phyloP scores from a whole-genome alignment of 805 yeast genomes.

The Sugiyamaella mastotermitis region DNA sequence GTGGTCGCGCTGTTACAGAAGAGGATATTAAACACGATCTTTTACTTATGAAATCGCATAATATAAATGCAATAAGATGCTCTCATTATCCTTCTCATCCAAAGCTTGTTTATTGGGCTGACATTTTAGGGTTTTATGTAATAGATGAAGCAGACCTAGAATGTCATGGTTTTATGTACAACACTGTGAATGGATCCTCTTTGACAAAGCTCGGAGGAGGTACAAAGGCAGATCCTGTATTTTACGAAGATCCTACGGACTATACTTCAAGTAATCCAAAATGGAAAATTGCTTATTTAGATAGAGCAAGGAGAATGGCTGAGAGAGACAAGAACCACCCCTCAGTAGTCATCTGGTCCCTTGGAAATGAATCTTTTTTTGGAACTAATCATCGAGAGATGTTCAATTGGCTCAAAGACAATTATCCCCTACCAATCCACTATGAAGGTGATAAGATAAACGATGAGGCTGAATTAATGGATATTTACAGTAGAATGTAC shows the following conservation, averaged over 20 bases:
- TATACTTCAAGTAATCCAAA: conserved; percentile 30
- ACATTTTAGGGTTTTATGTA: conserved; percentile 32
- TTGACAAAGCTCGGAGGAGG: background rate
- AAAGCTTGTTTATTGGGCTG: conserved; percentile 28
- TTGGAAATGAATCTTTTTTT: conserved; percentile 35
- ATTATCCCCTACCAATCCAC: conserved; percentile 32
- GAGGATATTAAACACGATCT: conserved; percentile 32
- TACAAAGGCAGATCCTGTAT: conserved; percentile 10
- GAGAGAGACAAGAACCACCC: conserved; percentile 33
- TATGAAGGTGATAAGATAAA: conserved; percentile 32
- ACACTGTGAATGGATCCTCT: background rate
- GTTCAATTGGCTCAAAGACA: conserved; percentile 24
- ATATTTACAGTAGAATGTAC: conserved; percentile 33
- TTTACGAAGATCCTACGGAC: conserved; percentile 18
- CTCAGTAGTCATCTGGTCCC: conserved; percentile 34
- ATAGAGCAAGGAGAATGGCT: conserved; percentile 30
- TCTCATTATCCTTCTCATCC: conserved; percentile 37
- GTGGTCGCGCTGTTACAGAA: conserved; percentile 33
- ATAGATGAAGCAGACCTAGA: conserved; percentile 36
- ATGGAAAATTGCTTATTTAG: conserved; percentile 33
- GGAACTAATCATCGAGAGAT: conserved; percentile 31
- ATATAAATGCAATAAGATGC: conserved; percentile 33
- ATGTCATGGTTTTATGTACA: conserved; percentile 31
- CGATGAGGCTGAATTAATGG: conserved; percentile 19
- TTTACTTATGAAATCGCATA: conserved; percentile 31